A percentile compares a stretch with the other conserved stretches of the same genome.
phyloP scores from a whole-genome alignment of 768 basidiomycete genomes.

The Boletus rubroflammeus region DNA sequence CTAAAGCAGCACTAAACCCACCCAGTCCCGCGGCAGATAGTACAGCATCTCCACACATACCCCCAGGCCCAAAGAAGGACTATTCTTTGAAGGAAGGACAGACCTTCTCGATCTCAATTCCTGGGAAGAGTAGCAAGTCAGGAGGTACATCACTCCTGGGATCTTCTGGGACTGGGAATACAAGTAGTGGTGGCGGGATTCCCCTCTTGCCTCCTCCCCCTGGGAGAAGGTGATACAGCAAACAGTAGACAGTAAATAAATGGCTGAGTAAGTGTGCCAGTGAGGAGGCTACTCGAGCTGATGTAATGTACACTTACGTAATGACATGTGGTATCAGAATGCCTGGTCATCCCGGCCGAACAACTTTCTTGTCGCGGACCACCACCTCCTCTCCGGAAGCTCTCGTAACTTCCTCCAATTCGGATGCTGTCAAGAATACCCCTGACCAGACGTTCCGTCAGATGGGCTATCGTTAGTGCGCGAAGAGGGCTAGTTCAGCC shows the following conservation, averaged over 20 bases:
- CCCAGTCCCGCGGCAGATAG: slow-evolving; percentile 38
- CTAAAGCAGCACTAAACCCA: slow-evolving; percentile 59
- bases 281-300: slow-evolving; percentile 14
- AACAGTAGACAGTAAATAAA: no score
- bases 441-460: slow-evolving; percentile 27
- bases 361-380: slow-evolving; percentile 7
- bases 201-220: slow-evolving; percentile 87
- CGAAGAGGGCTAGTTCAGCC: slow-evolving; percentile 74
- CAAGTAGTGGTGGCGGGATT: slow-evolving; percentile 38
- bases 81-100: slow-evolving; percentile 94
- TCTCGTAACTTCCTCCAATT: slow-evolving; percentile 1
- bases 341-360: slow-evolving; percentile 1
- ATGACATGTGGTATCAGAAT: slow-evolving; percentile 1
- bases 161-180: slow-evolving; percentile 26
- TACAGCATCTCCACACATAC: slow-evolving; percentile 63
- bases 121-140: slow-evolving; percentile 58
- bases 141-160: slow-evolving; percentile 38
- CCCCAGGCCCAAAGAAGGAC: slow-evolving; percentile 84
- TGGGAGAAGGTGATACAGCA: slow-evolving; percentile 42
- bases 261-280: no score
- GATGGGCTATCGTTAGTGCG: slow-evolving; percentile 22
- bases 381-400: slow-evolving; percentile 9
- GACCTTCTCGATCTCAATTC: slow-evolving; percentile 89
- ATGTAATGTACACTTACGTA: slow-evolving; percentile 20
- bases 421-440: slow-evolving; percentile 60